phyloP scores from a whole-genome alignment of 2,329 filamentous ascomycete genomes.

The Macroventuria anomochaeta region DNA sequence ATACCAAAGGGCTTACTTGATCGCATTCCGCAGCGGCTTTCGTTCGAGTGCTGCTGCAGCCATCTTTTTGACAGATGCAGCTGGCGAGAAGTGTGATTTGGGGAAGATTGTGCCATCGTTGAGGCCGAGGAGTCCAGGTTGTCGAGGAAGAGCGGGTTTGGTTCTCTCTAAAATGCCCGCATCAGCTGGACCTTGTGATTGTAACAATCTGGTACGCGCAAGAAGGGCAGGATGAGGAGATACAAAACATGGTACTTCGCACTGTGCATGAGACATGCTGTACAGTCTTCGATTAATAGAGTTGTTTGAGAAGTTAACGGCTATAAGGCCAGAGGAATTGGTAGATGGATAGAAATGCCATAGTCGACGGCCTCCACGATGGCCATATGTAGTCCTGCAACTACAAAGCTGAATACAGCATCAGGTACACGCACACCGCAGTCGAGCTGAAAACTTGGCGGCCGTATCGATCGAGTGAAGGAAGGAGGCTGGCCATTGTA shows the following conservation, averaged over 20 bases:
- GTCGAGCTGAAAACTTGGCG: background rate
- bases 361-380: background rate
- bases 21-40: constrained; percentile 20
- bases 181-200: constrained; percentile 9
- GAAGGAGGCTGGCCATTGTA: background rate
- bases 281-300: too few species aligned
- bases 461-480: background rate
- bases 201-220: constrained; percentile 9
- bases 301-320: too few species aligned
- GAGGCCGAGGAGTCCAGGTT: constrained; percentile 19
- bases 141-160: background rate
- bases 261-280: constrained; percentile 20
- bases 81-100: constrained; percentile 19
- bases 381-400: background rate
- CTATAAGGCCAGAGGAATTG: too few species aligned
- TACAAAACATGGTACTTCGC: constrained; percentile 26
- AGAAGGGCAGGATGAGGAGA: constrained; percentile 29
- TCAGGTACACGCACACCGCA: too few species aligned
- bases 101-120: constrained; percentile 36
- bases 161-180: background rate
- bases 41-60: constrained; percentile 27
- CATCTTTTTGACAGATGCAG: constrained; percentile 23
- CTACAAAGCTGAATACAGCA: background rate
- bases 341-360: too few species aligned
- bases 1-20: constrained; percentile 17